These are phyloP conservation scores for Diplodia intermedia DNA, from an alignment of 2,329 filamentous ascomycete species.

Conservation along the genomic window DNA sequence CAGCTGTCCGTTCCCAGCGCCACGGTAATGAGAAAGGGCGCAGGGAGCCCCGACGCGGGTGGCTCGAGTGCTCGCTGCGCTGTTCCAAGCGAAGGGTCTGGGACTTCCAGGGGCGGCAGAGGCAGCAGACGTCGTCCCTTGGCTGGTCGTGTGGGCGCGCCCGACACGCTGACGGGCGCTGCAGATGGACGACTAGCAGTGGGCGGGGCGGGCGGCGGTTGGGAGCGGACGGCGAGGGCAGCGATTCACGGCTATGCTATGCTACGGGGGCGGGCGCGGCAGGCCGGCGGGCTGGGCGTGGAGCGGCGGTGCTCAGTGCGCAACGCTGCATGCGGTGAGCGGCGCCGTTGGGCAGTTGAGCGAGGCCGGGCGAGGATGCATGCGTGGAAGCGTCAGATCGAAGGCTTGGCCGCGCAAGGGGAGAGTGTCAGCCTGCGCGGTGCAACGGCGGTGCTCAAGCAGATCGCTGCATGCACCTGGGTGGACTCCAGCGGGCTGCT, in stretches of 20 bases:
- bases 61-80: constrained; percentile 28
- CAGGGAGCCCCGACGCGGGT: constrained; percentile 22
- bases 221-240: neutral
- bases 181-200: neutral
- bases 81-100: constrained; percentile 27
- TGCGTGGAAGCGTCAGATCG: constrained; percentile 28
- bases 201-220: constrained; percentile 9
- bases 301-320: constrained; percentile 18
- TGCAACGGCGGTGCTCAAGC: constrained; percentile 2
- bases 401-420: constrained; percentile 23
- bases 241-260: neutral
- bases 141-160: neutral
- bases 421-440: neutral
- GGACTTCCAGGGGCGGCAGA: constrained; percentile 23
- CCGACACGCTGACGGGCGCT: neutral
- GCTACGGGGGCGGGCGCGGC: neutral
- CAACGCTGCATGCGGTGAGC: constrained; percentile 25
- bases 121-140: neutral
- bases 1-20: constrained; percentile 29
- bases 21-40: constrained; percentile 30
- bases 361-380: constrained; percentile 20
- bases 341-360: constrained; percentile 23
- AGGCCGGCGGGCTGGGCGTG: neutral
- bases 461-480: constrained; percentile 21
- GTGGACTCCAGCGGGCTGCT: constrained; percentile 11